These are phyloP conservation scores for Microdochium trichocladiopsis DNA, from an alignment of 2,329 filamentous ascomycete species.

Conservation along the genomic window DNA sequence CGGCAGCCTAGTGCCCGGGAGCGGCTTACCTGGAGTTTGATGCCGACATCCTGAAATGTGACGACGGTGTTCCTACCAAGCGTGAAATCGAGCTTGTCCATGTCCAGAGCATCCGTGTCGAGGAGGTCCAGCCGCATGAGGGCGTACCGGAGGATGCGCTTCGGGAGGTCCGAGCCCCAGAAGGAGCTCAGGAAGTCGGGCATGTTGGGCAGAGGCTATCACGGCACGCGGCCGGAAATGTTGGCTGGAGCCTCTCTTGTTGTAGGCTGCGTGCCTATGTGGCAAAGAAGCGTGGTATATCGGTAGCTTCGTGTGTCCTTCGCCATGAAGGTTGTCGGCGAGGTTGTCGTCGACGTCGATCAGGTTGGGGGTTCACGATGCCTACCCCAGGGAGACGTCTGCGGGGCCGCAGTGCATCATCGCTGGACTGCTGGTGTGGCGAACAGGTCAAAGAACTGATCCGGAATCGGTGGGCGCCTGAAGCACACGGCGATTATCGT, in stretches of 20 bases:
- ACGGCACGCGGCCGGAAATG: background rate
- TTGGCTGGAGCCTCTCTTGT: background rate
- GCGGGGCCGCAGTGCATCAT: background rate
- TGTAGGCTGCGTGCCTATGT: background rate
- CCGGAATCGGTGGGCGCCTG: too few relatives aligned
- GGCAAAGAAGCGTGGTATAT: background rate
- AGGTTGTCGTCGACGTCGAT: background rate
- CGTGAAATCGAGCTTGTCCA: slow-evolving; percentile 78
- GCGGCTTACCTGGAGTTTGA: slow-evolving; percentile 63
- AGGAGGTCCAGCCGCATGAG: slow-evolving; percentile 78
- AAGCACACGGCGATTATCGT: too few relatives aligned
- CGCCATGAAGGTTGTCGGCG: background rate
- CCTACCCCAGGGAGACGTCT: background rate
- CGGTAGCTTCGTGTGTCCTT: background rate
- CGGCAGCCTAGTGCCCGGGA: background rate
- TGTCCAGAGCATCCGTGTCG: slow-evolving; percentile 78
- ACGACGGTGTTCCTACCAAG: slow-evolving; percentile 76
- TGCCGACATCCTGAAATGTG: slow-evolving; percentile 79
- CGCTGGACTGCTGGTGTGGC: background rate
- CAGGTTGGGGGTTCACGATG: background rate
- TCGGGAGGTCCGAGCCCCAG: slow-evolving; percentile 69
- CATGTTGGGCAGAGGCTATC: slow-evolving; percentile 39
- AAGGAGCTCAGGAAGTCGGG: slow-evolving; percentile 64
- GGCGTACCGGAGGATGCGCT: slow-evolving; percentile 80
- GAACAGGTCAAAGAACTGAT: too few relatives aligned